Evolutionary conservation across 345 rosid genomes (phyloP), one percentile per base, ranked within the genome.

Genomic region (Melaleuca quinquenervia): DNA sequence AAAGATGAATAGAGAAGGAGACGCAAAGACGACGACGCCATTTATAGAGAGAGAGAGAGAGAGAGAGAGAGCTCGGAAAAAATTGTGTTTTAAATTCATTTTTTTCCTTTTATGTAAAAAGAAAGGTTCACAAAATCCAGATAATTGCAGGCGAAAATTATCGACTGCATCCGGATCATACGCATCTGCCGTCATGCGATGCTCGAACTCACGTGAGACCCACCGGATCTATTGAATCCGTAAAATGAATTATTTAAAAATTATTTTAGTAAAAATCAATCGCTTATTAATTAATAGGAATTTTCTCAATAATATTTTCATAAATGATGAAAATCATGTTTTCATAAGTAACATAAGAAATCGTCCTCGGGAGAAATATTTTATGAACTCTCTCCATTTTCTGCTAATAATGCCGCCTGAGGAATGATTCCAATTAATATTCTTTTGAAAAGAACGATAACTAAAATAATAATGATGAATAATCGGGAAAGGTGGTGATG

Each of bases 231-330:
- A 16, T 51, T 6, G 15, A 1, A 3, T 14, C 6, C 52, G 16
- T 5, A 64, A 56, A 64, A 32, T 16, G 0, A 64, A 64, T 8
- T 7, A 32, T 15, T 7, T 3, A 7, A 0, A n/a, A 62, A 60
- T 6, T n/a, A 1, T 14, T 3, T 1, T 62, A 3, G 7, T 1
- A 0, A 29, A 11, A 11, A 16, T 15, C 7, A 7, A 64, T 29
- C 2, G 1, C 3, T 32, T 7, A 26, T 55, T 11, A n/a, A 11
- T n/a, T 11, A 1, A 12, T 12, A 58, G n/a, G 11, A 24, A 41
- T 41, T 41, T 58, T 0, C n/a, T 58, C 18, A 0, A n/a, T 0
- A 3, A 26, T 0, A 58, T 5, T 12, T n/a, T 58, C n/a, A 56
- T 26, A 58, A 50, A 58, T 58, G 11, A 26, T 58, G 32, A 5